Evolutionary conservation across 495 filamentous ascomycete genomes (phyloP), one percentile per base, ranked within the genome.

Genomic region (Podospora pseudoanserina): DNA sequence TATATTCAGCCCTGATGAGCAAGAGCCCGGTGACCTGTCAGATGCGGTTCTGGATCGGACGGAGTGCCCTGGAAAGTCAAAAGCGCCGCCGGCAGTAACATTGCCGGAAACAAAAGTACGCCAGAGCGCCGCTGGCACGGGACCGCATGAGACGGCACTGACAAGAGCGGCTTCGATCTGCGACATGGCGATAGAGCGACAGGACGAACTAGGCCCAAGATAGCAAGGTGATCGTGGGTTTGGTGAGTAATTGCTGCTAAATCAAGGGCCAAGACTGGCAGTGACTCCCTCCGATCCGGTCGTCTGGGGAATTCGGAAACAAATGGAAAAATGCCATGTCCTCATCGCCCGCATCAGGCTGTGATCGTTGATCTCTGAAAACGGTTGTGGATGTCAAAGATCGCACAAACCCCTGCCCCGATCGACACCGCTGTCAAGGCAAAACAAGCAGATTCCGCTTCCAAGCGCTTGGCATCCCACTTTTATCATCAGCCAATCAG

Each of bases 241-340:
- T 49, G 13, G 30, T 63, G 61, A 39, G 30, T 63, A 63, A 63
- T 44, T 49, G 61, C 32, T 63, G 28, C 15, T 15, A 44, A 63
- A 63, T 32, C 59, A 63, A 62, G 18, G 26, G 60, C 60, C 60
- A 62, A 62, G 60, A 62, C 23, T 62, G 26, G 7, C 60, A 11
- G 26, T 18, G 7, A 32, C 30, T 32, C 30, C 30, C 30, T 32
- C 30, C 30, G 23, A 28, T 28, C 30, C 9, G 2, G 9, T 58
- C 19, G 18, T 20, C 55, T 26, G 23, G 55, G 55, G n/a, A 23
- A 19, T 58, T 19, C 1, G 55, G n/a, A 26, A 58, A 20, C 55
- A 20, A 26, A 26, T 58, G n/a, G 55, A 58, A 58, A 20, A 19
- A 19, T 20, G 23, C 19, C 55, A 58, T 27, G 6, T 11, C 16